Evolutionary conservation across 2,329 filamentous ascomycete genomes (phyloP).

Genomic region (Penicillium sp.): DNA sequence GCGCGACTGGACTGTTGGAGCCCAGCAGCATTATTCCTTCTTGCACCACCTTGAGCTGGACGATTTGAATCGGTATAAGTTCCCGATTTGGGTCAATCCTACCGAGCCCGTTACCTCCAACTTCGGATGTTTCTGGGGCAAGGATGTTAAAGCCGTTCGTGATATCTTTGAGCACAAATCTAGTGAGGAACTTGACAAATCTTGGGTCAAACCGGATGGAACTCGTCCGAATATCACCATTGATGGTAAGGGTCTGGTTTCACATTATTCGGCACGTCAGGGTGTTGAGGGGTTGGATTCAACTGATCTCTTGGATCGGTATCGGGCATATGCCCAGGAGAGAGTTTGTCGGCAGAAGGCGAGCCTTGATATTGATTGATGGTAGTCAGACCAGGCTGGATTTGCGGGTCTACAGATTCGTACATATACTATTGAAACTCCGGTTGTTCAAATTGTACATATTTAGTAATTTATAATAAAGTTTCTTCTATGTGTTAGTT

Average conservation of each 20-base stretch:
- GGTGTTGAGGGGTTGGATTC: constrained; percentile 48
- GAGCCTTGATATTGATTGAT: not conserved
- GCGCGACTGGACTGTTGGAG: constrained; percentile 56
- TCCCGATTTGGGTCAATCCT: constrained; percentile 52
- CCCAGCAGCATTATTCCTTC: constrained; percentile 50
- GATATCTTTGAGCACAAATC: constrained; percentile 46
- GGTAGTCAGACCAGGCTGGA: no score
- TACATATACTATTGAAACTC: no score
- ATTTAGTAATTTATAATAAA: no score
- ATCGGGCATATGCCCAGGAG: constrained; percentile 58
- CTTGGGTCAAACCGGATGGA: constrained; percentile 40
- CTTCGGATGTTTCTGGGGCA: constrained; percentile 59
- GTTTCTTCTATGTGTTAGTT: no score
- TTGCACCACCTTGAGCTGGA: constrained; percentile 57
- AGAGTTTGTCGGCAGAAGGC: constrained; percentile 48
- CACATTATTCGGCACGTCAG: constrained; percentile 57
- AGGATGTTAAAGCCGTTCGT: constrained; percentile 54
- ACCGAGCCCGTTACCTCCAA: constrained; percentile 58
- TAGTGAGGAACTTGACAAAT: constrained; percentile 43
- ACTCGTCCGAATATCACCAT: constrained; percentile 47
- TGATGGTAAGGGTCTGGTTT: constrained; percentile 58
- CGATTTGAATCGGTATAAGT: constrained; percentile 54
- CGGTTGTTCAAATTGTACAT: no score
- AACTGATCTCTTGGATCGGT: constrained; percentile 60
- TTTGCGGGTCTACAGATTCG: no score